Evolutionary conservation across 345 rosid genomes (phyloP).

Genomic region (Punica granatum): DNA sequence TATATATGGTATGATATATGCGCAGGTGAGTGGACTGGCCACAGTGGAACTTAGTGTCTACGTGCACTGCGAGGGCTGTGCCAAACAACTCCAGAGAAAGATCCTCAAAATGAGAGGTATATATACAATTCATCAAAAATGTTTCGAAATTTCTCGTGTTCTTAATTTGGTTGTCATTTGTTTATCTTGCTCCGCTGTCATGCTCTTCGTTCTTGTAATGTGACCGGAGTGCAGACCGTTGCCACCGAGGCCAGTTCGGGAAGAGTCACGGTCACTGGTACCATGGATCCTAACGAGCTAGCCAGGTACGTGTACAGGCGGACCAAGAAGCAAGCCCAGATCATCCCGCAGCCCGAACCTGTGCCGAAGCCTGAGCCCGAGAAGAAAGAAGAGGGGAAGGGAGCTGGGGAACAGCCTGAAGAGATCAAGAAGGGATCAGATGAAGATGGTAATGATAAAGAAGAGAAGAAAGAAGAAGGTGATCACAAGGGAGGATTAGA

Average conservation of each 20-base stretch:
- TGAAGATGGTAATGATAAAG: slow-evolving; percentile 8
- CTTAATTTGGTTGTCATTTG: too few species aligned
- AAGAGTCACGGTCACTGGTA: slow-evolving; percentile 78
- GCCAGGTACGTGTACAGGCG: slow-evolving; percentile 75
- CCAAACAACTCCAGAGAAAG: slow-evolving; percentile 70
- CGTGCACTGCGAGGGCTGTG: slow-evolving; percentile 93
- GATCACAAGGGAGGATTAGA: slow-evolving; percentile 3
- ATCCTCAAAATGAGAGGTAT: slow-evolving; percentile 94
- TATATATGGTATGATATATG: background rate
- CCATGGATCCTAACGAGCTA: slow-evolving; percentile 71
- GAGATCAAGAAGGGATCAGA: slow-evolving; percentile 1
- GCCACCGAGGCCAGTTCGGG: slow-evolving; percentile 53
- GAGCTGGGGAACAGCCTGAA: slow-evolving; percentile 11
- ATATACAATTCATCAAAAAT: slow-evolving; percentile 8
- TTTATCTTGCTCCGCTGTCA: too few species aligned
- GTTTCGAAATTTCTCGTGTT: background rate
- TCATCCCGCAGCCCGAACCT: slow-evolving; percentile 45
- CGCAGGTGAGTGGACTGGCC: slow-evolving; percentile 44
- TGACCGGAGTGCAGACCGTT: slow-evolving; percentile 56
- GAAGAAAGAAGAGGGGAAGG: slow-evolving; percentile 16
- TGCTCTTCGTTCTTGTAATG: too few species aligned
- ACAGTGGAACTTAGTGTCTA: slow-evolving; percentile 72
- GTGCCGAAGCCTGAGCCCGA: slow-evolving; percentile 29
- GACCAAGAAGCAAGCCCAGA: slow-evolving; percentile 72
- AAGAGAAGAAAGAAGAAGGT: slow-evolving; percentile 5